Evolutionary conservation across 176 grass and related monocot genomes (phyloP), one percentile per base, ranked within the genome.

Genomic region (Triticum dicoccoides): DNA sequence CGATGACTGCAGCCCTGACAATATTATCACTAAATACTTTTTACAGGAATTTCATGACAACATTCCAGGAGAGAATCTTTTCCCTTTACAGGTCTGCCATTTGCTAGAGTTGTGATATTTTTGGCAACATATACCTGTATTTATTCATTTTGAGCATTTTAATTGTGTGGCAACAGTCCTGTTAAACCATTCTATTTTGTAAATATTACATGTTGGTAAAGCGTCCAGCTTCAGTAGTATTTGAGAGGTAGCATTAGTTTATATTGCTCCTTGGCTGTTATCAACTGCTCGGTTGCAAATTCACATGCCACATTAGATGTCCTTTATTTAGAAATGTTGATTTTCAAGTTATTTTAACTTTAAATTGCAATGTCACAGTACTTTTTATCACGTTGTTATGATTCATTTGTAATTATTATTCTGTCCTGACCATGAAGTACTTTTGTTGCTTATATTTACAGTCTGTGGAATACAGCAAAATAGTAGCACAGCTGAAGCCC

Each of bases 381-480:
- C 45, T 54, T 76, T 12, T 25, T 54, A 52, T 76, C 29, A 61
- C 30, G 34, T 61, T 61, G 47, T 4, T 69, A 51, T 10, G 29
- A 34, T 80, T 61, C 35, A 67, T 47, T 75, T 87, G 8, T 65
- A 73, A 32, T 73, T 35, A 5, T 72, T 63, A 51, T 71, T 45
- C 79, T 58, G 37, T 45, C 18, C 56, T 85, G 82, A 82, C 20
- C 77, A 62, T 78, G 30, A 71, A 35, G 23, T 73, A 35, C 5
- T 32, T 71, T 65, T 21, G 15, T 85, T 85, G 41, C 59, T 65
- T 81, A 32, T 87, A 69, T 85, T 78, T 88, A 52, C 62, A 99
- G 97, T 89, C 91, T 83, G 93, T 98, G n/a, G 97, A 99, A 70
- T 99, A 96, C 87, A 99, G 89, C 90, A 99, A 96, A 96, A 91